Evolutionary conservation across 1,284 basidiomycete genomes (phyloP).

Genomic region (Coniferiporia sulphurascens): DNA sequence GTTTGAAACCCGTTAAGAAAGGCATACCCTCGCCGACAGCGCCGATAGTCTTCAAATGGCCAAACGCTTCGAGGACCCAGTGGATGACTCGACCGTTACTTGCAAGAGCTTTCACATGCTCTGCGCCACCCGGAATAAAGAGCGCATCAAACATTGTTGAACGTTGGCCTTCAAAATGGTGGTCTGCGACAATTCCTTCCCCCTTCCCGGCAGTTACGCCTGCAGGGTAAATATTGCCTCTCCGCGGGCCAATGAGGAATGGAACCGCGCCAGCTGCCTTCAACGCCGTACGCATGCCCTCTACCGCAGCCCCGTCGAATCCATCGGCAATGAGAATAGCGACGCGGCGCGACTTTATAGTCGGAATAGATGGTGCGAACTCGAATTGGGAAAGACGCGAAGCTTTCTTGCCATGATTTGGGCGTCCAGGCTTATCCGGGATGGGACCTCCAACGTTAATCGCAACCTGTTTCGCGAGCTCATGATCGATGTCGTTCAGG

Average conservation of each 20-base stretch:
- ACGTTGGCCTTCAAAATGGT: conserved; percentile 71
- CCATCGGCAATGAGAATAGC: conserved; percentile 73
- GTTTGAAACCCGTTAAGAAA: too few relatives aligned
- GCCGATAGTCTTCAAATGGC: conserved; percentile 75
- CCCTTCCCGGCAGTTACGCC: conserved; percentile 30
- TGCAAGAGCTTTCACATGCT: conserved; percentile 47
- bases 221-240: conserved; percentile 51
- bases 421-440: conserved; percentile 41
- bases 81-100: conserved; percentile 57
- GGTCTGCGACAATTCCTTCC: conserved; percentile 48
- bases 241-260: conserved; percentile 65
- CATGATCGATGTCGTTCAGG: conserved; percentile 65
- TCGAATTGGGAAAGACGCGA: conserved; percentile 56
- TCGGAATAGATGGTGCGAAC: conserved; percentile 56
- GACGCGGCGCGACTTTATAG: conserved; percentile 62
- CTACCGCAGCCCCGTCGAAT: conserved; percentile 56
- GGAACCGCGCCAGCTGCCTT: conserved; percentile 49
- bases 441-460: conserved; percentile 55
- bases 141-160: conserved; percentile 79
- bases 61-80: conserved; percentile 75
- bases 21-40: conserved; percentile 59
- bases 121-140: conserved; percentile 62
- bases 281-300: conserved; percentile 51
- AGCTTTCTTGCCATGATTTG: conserved; percentile 55
- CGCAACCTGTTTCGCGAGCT: conserved; percentile 64